Conservation (phyloP, 2,329 filamentous ascomycete genomes). For the Xylaria sp. region DNA sequence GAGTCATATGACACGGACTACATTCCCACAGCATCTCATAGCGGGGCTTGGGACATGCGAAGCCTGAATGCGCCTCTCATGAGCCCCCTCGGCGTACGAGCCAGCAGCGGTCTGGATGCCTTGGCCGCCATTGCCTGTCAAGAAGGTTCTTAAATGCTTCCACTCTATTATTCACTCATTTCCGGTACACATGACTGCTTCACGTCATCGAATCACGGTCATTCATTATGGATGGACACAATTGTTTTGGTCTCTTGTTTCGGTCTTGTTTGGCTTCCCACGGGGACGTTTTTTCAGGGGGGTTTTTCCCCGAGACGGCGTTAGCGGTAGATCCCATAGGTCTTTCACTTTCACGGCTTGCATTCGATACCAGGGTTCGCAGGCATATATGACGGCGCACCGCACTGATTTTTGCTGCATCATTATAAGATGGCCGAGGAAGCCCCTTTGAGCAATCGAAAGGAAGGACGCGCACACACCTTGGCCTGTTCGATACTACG, state of each 20-base stretch:
- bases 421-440: constrained; percentile 22
- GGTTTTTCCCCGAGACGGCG: constrained; percentile 18
- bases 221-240: not conserved
- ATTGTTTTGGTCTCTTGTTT: constrained; percentile 1
- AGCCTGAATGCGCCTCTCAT: constrained; percentile 42
- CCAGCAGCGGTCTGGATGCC: constrained; percentile 50
- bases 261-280: constrained; percentile 3
- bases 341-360: constrained; percentile 13
- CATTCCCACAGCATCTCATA: constrained; percentile 35
- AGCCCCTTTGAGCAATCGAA: constrained; percentile 22
- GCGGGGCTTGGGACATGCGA: constrained; percentile 44
- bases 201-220: not conserved
- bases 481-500: not conserved
- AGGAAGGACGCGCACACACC: not conserved
- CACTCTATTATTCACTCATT: not conserved
- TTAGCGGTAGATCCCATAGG: constrained; percentile 20
- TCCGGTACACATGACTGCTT: not conserved
- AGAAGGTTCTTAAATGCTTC: constrained; percentile 33
- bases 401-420: constrained; percentile 23
- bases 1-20: constrained; percentile 35
- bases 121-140: constrained; percentile 52
- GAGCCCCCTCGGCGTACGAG: constrained; percentile 40
- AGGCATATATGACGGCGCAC: constrained; percentile 32
- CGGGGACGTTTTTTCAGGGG: constrained; percentile 2
- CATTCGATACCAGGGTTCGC: constrained; percentile 29